These are phyloP conservation scores for Candida sojae DNA, from an alignment of 1,139 yeast species.

Conservation along the genomic window DNA sequence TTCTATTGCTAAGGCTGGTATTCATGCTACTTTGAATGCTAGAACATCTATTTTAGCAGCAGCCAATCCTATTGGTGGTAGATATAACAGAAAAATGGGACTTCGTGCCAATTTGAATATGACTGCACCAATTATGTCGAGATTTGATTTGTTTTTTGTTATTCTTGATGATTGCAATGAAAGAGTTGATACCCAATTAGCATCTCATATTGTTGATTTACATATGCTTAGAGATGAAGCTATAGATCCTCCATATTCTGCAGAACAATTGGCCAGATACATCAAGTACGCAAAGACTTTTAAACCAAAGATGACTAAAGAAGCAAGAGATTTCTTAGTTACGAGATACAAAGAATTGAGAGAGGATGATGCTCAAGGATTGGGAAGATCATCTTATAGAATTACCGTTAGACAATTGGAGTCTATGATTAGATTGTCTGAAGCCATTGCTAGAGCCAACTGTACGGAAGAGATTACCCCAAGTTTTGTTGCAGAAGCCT, in stretches of 20 bases:
- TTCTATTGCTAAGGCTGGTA: slow-evolving; percentile 97
- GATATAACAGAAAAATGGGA: slow-evolving; percentile 86
- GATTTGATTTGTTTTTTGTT: slow-evolving; percentile 94
- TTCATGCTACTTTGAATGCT: slow-evolving; percentile 95
- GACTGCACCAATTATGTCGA: slow-evolving; percentile 99
- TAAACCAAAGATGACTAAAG: slow-evolving; percentile 84
- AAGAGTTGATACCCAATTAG: slow-evolving; percentile 83
- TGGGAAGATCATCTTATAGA: slow-evolving; percentile 84
- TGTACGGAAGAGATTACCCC: slow-evolving; percentile 90
- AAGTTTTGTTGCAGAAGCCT: slow-evolving; percentile 90
- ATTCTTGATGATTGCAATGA: slow-evolving; percentile 95
- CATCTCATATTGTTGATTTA: slow-evolving; percentile 87
- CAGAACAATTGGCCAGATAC: slow-evolving; percentile 86
- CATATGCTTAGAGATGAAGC: slow-evolving; percentile 94
- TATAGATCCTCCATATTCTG: slow-evolving; percentile 84
- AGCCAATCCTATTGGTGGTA: slow-evolving; percentile 95
- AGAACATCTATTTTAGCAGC: slow-evolving; percentile 96
- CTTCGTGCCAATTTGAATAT: slow-evolving; percentile 85
- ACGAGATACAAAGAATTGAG: slow-evolving; percentile 84
- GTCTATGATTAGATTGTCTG: slow-evolving; percentile 88
- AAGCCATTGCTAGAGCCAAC: slow-evolving; percentile 96
- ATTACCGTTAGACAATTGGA: slow-evolving; percentile 97
- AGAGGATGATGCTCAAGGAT: slow-evolving; percentile 89
- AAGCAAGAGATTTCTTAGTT: slow-evolving; percentile 78
- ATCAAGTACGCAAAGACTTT: slow-evolving; percentile 92